Conservation (phyloP, 2,329 filamentous ascomycete genomes). For the Daldinia sp. region DNA sequence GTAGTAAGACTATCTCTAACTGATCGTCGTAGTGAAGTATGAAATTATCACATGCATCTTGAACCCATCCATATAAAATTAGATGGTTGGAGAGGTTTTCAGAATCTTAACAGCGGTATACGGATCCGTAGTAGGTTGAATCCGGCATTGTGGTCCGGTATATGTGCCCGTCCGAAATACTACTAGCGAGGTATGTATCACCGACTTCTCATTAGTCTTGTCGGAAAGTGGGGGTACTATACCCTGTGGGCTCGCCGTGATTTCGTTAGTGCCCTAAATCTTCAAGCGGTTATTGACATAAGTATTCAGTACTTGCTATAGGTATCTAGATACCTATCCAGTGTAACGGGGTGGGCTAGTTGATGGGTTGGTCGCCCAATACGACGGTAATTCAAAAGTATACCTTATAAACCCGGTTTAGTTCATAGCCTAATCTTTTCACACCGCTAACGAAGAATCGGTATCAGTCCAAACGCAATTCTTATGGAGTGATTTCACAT, state of each 20-base stretch:
- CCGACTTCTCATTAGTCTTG: background rate
- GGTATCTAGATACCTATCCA: background rate
- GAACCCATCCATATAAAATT: background rate
- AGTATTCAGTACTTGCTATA: background rate
- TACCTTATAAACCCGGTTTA: constrained; percentile 13
- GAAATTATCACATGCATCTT: background rate
- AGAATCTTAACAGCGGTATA: background rate
- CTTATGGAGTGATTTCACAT: constrained; percentile 16
- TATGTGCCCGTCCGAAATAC: no score
- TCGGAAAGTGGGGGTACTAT: background rate
- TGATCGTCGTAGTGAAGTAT: background rate
- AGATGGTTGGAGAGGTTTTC: background rate
- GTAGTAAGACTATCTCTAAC: background rate
- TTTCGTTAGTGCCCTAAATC: background rate
- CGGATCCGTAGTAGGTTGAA: background rate
- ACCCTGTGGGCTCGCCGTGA: background rate
- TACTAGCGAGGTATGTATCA: no score
- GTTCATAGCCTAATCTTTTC: constrained; percentile 4
- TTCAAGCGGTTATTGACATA: background rate
- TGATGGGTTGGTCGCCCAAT: constrained; percentile 2
- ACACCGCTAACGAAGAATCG: constrained; percentile 10
- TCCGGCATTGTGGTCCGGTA: background rate
- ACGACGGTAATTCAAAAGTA: constrained; percentile 18
- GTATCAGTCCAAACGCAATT: constrained; percentile 20
- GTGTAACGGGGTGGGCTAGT: background rate